Evolutionary conservation across 352 stramenopile species (phyloP), one percentile per base, ranked within the genome.

Genomic region (Phytophthora colocasiae): DNA sequence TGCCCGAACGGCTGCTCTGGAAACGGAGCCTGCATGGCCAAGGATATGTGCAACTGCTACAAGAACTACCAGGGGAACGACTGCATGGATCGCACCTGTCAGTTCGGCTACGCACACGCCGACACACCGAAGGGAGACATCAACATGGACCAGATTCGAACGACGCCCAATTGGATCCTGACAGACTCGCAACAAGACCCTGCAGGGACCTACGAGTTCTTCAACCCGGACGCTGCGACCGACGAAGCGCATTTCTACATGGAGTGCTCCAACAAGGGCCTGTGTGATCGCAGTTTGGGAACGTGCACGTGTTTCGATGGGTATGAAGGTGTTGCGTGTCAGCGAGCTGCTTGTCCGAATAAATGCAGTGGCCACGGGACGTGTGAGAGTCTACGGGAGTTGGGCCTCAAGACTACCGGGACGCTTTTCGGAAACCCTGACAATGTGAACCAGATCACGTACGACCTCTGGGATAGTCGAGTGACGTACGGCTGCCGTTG

Each of bases 101-200:
- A 76, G 2, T 98, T 94, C 54, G 90, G 88, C 49, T 86, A 82
- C 27, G 87, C 96, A 1, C 91, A 97, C 63, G 84, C 96, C 7
- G 95, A 98, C 73, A 97, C 90, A 17, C 94, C 95, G 22, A 93
- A 91, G 58, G 96, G 96, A 9, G 96, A 99, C 79, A 85, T 99
- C 39, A 81, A 99, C 86, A 89, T 97, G 72, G 87, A 94, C 31
- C 59, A 80, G 32, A 9, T 43, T 11, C 76, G 76, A 6, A 2
- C 4, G 3, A 66, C 69, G 1, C 0, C 47, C 2, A 15, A 9
- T 10, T 95, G 85, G 75, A 80, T 96, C 34, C 81, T 96, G 41
- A 52, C 39, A 15, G 77, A 89, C 19, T 95, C 85, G 31, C 89
- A 97, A 66, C 81, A 91, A 66, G 70, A 74, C 27, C 89, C 90